These are phyloP conservation scores for Eucalyptus sp. DNA, from an alignment of 345 rosid species.

Conservation along the genomic window DNA sequence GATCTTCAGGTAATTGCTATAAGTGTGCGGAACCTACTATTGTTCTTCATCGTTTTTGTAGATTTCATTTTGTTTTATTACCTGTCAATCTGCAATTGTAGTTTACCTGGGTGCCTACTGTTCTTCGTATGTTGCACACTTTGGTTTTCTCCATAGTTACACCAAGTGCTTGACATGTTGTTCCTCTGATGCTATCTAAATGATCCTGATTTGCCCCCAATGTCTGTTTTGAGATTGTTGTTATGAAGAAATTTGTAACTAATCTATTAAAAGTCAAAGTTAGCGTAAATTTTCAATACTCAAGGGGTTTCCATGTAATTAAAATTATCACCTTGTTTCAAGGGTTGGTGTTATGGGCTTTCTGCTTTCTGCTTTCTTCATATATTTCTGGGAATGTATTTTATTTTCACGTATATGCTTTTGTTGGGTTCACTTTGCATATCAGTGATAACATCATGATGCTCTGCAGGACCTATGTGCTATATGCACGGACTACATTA, in stretches of 20 bases:
- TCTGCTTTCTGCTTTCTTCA: background rate
- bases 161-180: background rate
- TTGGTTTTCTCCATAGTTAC: background rate
- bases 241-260: background rate
- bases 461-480: conserved; percentile 78
- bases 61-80: background rate
- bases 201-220: background rate
- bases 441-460: background rate
- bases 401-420: background rate
- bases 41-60: background rate
- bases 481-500: conserved; percentile 89
- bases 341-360: background rate
- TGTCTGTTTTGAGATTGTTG: background rate
- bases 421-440: background rate
- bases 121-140: background rate
- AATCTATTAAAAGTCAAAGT: background rate
- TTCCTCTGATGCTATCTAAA: background rate
- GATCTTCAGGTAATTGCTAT: conserved; percentile 73
- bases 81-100: background rate
- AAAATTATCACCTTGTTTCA: background rate
- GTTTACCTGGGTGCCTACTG: background rate
- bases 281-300: background rate
- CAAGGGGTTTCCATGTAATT: background rate
- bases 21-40: background rate
- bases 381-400: background rate